A percentile compares a stretch with the other conserved stretches of the same genome.
Conservation (phyloP, 805 yeast species). For the Starmerella lactis-condensi region DNA sequence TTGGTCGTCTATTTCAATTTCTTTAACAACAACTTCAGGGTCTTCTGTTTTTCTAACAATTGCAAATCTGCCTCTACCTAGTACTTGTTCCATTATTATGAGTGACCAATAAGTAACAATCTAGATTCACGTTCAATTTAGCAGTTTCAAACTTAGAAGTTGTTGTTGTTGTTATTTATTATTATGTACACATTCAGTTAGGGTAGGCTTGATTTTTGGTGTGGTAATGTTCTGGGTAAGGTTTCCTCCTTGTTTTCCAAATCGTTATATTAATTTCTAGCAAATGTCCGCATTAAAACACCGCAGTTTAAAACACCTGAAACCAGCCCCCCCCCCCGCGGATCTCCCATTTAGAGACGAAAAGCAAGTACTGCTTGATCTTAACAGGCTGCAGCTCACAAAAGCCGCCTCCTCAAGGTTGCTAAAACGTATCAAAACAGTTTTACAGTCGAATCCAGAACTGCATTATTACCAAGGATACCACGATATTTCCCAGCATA, state of each 20-base stretch:
- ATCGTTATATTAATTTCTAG: not conserved
- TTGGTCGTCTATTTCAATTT: conserved; percentile 33
- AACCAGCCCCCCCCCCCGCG: not conserved
- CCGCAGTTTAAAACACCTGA: not conserved
- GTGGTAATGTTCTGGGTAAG: too few relatives aligned
- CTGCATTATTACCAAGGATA: conserved; percentile 79
- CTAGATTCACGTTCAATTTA: too few relatives aligned
- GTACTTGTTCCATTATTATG: too few relatives aligned
- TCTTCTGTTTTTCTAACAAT: conserved; percentile 22
- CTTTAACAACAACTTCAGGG: conserved; percentile 28
- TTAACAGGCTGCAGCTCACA: conserved; percentile 45
- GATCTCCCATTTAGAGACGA: conserved; percentile 28
- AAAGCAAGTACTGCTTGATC: conserved; percentile 70
- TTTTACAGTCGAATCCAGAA: conserved; percentile 42
- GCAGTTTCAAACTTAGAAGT: too few relatives aligned
- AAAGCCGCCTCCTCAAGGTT: conserved; percentile 23
- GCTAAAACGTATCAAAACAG: conserved; percentile 20
- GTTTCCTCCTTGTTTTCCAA: not conserved
- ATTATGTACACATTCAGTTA: too few relatives aligned
- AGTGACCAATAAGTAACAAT: too few relatives aligned
- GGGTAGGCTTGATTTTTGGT: too few relatives aligned
- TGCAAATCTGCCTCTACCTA: conserved; percentile 31
- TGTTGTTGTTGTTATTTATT: too few relatives aligned
- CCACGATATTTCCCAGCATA: conserved; percentile 64
- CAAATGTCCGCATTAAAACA: not conserved